Evolutionary conservation across 768 basidiomycete genomes (phyloP).

Genomic region (Chiua virens): DNA sequence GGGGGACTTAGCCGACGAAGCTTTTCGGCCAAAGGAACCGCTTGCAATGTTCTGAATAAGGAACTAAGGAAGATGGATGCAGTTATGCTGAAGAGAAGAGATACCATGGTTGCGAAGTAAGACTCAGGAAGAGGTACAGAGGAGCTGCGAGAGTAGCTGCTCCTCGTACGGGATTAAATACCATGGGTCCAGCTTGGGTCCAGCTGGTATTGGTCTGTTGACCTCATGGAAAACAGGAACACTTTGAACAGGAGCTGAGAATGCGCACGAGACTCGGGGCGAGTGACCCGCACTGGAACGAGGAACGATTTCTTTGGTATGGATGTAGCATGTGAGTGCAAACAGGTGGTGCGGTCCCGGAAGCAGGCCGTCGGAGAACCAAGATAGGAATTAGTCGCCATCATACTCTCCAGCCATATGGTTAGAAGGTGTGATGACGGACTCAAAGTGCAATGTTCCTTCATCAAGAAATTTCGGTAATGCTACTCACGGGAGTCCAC

Average conservation of each 20-base stretch:
- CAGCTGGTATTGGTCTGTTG: background rate
- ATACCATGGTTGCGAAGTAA: constrained; percentile 11
- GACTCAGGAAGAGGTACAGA: background rate
- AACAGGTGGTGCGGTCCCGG: constrained; percentile 2
- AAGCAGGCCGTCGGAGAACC: background rate
- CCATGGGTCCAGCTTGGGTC: background rate
- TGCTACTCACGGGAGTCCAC: background rate
- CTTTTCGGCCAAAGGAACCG: constrained; percentile 22
- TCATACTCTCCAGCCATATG: background rate
- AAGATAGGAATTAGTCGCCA: background rate
- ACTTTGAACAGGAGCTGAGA: background rate
- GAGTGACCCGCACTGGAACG: no score
- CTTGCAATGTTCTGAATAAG: constrained; percentile 8
- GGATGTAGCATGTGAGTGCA: background rate
- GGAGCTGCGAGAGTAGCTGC: background rate
- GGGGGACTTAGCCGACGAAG: constrained; percentile 19
- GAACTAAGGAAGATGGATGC: constrained; percentile 2
- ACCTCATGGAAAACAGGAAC: constrained; percentile 8
- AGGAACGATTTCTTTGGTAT: no score
- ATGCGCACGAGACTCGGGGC: background rate
- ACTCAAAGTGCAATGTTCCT: background rate
- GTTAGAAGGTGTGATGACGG: background rate
- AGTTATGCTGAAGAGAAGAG: constrained; percentile 4
- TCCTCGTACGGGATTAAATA: constrained; percentile 18
- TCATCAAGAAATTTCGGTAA: background rate